Base-by-base conservation (phyloP, 2,329 filamentous ascomycete species). In the Diaporthe ampelina region DNA sequence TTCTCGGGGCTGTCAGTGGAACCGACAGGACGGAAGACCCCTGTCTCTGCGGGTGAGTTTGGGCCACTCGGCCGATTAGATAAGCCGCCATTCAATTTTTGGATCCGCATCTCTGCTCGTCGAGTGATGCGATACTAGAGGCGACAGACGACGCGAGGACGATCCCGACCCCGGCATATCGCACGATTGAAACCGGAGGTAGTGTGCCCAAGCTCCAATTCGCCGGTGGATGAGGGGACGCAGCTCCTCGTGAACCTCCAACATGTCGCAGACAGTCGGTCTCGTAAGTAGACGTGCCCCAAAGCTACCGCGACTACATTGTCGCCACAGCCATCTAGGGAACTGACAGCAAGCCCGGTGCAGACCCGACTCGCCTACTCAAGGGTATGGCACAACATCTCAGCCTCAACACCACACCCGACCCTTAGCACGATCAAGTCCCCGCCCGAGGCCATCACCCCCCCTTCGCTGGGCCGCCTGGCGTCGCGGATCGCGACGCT, bases 321-420 rank as follows among this genome's bases (percentile, higher is more conserved):
- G 40, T 19, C 40, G 15, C 15, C 19, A 43, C 40, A 43, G 4
- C 40, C 40, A 7, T 43, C 6, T 15, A 21, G 26, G 40, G 56
- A 58, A 61, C 73, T 73, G 63, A 76, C 43, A 40, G 37, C 3
- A 72, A 70, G 29, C 43, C 24, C 29, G 59, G 57, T 79, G 15
- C 19, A 98, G 95, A 98, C 97, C 76, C 94, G 94, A 82, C 93
- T 99, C 77, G 96, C 97, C 86, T 99, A 98, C 89, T 95, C 95
- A 59, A 93, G 97, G 80, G 92, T 93, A 87, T 99, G 97, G 97
- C 97, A 99, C 86, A 92, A 94, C 77, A 83, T 91, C 84, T 98
- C 89, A 83, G 97, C 88, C 85, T 94, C 86, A 81, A 88, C 87
- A 78, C 92, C 85, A 83, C 91, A 93, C 80, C 84, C 87, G n/a